Percentiles rank a stretch among this genome's conserved stretches.
phyloP scores from a whole-genome alignment of 805 yeast genomes.

The Zygotorulaspora chibaensis region DNA sequence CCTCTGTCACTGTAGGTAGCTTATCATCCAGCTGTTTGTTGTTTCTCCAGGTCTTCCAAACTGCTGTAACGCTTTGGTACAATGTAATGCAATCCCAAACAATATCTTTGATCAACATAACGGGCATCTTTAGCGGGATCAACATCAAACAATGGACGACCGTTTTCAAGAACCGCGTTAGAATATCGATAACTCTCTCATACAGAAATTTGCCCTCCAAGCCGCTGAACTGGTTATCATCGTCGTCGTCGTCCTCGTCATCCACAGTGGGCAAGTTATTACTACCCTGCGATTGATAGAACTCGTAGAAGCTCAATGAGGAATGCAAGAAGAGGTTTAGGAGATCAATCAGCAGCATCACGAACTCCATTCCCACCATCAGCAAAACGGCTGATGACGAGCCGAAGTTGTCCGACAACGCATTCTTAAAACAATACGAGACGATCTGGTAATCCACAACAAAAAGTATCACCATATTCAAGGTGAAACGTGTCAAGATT shows the following conservation, averaged over 20 bases:
- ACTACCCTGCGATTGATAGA: slow-evolving; percentile 24
- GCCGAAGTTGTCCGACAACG: slow-evolving; percentile 36
- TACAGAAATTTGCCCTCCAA: slow-evolving; percentile 71
- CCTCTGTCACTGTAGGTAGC: slow-evolving; percentile 57
- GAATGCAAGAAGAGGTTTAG: slow-evolving; percentile 29
- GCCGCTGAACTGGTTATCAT: slow-evolving; percentile 25
- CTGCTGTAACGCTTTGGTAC: slow-evolving; percentile 36
- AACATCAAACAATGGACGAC: slow-evolving; percentile 44
- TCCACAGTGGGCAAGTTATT: background rate
- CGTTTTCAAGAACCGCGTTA: slow-evolving; percentile 46
- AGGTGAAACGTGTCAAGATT: slow-evolving; percentile 37
- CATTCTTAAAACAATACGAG: slow-evolving; percentile 47
- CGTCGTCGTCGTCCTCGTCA: slow-evolving; percentile 47
- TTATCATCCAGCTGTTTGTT: slow-evolving; percentile 60
- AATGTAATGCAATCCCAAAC: slow-evolving; percentile 35
- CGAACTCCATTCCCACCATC: slow-evolving; percentile 73
- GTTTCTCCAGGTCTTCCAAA: slow-evolving; percentile 41
- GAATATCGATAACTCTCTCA: slow-evolving; percentile 53
- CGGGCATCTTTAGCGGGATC: slow-evolving; percentile 43
- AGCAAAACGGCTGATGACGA: slow-evolving; percentile 51
- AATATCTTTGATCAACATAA: slow-evolving; percentile 49
- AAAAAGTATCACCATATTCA: slow-evolving; percentile 44
- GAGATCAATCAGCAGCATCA: slow-evolving; percentile 54
- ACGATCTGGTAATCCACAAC: slow-evolving; percentile 51
- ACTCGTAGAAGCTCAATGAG: slow-evolving; percentile 48